These are phyloP conservation scores for Noccaea caerulescens DNA, from an alignment of 345 rosid genomes.

Conservation along the genomic window DNA sequence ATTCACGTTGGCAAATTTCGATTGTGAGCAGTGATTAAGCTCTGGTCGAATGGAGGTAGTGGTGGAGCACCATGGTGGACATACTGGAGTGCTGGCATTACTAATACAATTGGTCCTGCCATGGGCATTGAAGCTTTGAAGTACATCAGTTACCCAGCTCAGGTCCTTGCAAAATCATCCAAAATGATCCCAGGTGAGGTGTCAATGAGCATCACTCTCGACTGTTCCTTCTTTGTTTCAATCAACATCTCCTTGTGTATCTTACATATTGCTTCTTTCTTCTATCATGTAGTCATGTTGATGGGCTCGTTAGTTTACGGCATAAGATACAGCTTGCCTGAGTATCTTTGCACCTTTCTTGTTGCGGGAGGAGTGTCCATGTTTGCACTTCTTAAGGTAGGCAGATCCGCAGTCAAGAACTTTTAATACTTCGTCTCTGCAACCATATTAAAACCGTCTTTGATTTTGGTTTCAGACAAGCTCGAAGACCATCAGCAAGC, in stretches of 20 bases:
- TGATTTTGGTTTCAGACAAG: conserved; percentile 65
- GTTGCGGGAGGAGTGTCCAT: conserved; percentile 98
- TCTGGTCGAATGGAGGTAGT: conserved; percentile 70
- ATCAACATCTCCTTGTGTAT: conserved; percentile 10
- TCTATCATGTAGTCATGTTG: conserved; percentile 74
- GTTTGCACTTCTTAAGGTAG: conserved; percentile 91
- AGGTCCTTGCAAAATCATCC: conserved; percentile 97
- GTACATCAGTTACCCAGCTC: conserved; percentile 98
- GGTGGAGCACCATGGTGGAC: conserved; percentile 99
- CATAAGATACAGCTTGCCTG: conserved; percentile 76
- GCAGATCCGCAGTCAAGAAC: conserved; percentile 7
- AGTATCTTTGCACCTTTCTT: conserved; percentile 88
- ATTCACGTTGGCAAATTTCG: background rate
- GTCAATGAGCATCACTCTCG: background rate
- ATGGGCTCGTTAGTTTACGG: conserved; percentile 96
- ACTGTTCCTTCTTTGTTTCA: background rate
- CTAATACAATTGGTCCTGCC: conserved; percentile 96
- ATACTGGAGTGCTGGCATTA: conserved; percentile 96
- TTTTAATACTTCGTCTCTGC: background rate
- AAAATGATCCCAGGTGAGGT: conserved; percentile 96
- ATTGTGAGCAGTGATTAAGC: conserved; percentile 73
- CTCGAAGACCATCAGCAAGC: conserved; percentile 90
- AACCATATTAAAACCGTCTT: conserved; percentile 10
- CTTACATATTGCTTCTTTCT: conserved; percentile 10
- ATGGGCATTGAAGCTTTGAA: conserved; percentile 98